Percentiles rank a stretch among this genome's conserved stretches.
Conservation (phyloP, 371 early-diverging fungal species). For the Apophysomyces sp. region DNA sequence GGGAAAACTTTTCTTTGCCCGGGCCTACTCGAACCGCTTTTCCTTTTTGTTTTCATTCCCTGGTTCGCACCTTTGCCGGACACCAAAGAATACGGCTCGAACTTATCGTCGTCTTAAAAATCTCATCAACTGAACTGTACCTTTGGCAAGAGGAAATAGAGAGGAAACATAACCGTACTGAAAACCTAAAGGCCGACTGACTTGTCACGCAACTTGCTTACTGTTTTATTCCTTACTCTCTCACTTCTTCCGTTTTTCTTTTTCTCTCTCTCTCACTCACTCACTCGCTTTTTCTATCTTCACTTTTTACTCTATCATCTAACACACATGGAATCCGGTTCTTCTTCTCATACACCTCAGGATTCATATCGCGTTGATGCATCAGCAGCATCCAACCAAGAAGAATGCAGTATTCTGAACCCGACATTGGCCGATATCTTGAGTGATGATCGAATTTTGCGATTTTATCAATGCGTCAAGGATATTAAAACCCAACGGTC, state of each 20-base stretch:
- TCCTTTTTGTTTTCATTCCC: constrained; percentile 7
- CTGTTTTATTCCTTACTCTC: neutral
- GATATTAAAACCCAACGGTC: constrained; percentile 47
- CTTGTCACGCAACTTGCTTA: neutral
- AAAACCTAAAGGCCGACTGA: constrained; percentile 1
- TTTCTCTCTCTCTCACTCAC: neutral
- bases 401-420: constrained; percentile 40
- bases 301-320: neutral
- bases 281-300: neutral
- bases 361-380: constrained; percentile 9
- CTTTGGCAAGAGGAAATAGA: neutral
- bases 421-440: constrained; percentile 48
- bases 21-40: neutral
- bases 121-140: neutral
- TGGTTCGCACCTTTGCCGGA: constrained; percentile 16
- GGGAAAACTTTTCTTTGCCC: constrained; percentile 1
- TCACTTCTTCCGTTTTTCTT: neutral
- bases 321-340: constrained; percentile 9
- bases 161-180: constrained; percentile 1
- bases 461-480: constrained; percentile 52
- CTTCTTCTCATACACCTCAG: constrained; percentile 8
- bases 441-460: constrained; percentile 43
- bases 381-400: constrained; percentile 12
- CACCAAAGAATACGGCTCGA: constrained; percentile 15
- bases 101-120: constrained; percentile 10